Evolutionary conservation across 1,139 yeast genomes (phyloP).

Genomic region (Suhomyces yuchorum): DNA sequence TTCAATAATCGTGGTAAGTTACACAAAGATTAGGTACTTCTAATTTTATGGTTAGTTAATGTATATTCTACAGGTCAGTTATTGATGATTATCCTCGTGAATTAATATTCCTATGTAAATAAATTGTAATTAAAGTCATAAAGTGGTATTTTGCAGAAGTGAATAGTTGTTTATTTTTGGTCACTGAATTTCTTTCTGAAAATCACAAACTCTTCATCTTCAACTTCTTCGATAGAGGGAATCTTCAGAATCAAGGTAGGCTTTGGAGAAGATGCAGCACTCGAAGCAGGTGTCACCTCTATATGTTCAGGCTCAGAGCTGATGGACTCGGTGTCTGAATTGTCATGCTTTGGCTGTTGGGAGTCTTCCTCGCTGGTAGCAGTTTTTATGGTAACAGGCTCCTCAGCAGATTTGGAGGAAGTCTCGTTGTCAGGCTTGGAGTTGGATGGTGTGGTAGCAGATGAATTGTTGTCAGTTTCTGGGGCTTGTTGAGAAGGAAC

Average conservation of each 20-base stretch:
- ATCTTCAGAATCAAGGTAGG: slow-evolving; percentile 17
- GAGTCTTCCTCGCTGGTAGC: neutral
- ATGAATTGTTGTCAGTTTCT: neutral
- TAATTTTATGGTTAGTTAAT: too few relatives aligned
- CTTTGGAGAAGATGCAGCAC: slow-evolving; percentile 14
- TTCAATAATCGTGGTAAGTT: too few relatives aligned
- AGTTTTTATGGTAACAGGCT: neutral
- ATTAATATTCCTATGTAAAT: too few relatives aligned
- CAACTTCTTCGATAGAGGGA: slow-evolving; percentile 46
- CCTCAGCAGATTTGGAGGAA: neutral
- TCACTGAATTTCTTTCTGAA: slow-evolving; percentile 43
- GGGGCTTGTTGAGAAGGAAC: slow-evolving; percentile 1
- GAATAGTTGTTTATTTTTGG: slow-evolving; percentile 4
- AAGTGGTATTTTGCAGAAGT: too few relatives aligned
- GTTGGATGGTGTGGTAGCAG: neutral
- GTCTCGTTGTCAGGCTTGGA: neutral
- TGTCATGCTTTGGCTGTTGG: slow-evolving; percentile 1
- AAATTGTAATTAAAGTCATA: too few relatives aligned
- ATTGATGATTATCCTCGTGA: too few relatives aligned
- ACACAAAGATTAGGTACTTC: too few relatives aligned
- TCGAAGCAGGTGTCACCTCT: slow-evolving; percentile 17
- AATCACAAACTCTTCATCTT: slow-evolving; percentile 48
- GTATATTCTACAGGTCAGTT: too few relatives aligned
- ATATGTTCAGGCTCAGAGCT: slow-evolving; percentile 25
- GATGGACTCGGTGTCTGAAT: slow-evolving; percentile 27